Percentiles rank a stretch among this genome's conserved stretches.
Evolutionary conservation across 306 rosid genomes (phyloP).

Genomic region (Quercus robur): DNA sequence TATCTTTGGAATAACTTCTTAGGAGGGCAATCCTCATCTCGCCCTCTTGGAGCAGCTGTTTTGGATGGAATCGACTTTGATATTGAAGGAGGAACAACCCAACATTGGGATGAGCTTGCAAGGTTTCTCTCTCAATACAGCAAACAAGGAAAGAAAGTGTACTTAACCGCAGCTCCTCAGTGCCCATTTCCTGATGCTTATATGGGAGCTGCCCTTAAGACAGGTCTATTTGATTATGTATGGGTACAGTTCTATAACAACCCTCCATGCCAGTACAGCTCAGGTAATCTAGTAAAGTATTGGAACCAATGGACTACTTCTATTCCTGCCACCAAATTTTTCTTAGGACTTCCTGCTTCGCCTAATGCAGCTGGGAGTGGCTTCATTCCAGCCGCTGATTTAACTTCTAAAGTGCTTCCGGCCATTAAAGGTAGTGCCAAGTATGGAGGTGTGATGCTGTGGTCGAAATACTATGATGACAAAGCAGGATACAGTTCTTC

Average conservation of each 20-base stretch:
- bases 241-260: slow-evolving; percentile 73
- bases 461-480: slow-evolving; percentile 69
- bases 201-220: slow-evolving; percentile 47
- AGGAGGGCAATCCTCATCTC: slow-evolving; percentile 46
- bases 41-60: slow-evolving; percentile 51
- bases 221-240: slow-evolving; percentile 57
- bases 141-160: slow-evolving; percentile 41
- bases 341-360: slow-evolving; percentile 54
- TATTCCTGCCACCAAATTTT: slow-evolving; percentile 41
- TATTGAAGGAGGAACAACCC: slow-evolving; percentile 55
- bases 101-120: slow-evolving; percentile 54
- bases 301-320: slow-evolving; percentile 54
- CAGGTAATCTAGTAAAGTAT: slow-evolving; percentile 43
- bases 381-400: slow-evolving; percentile 34
- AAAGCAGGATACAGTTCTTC: slow-evolving; percentile 51
- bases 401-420: slow-evolving; percentile 46
- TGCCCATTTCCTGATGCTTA: slow-evolving; percentile 63
- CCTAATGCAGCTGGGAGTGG: slow-evolving; percentile 58
- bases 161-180: slow-evolving; percentile 53
- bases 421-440: slow-evolving; percentile 44
- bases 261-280: slow-evolving; percentile 45
- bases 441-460: slow-evolving; percentile 72
- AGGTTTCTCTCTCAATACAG: slow-evolving; percentile 36
- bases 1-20: slow-evolving; percentile 62
- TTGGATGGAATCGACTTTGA: slow-evolving; percentile 68